Percentiles rank a stretch among this genome's conserved stretches.
Evolutionary conservation across 768 basidiomycete genomes (phyloP).

Genomic region (Trametes gibbosa): DNA sequence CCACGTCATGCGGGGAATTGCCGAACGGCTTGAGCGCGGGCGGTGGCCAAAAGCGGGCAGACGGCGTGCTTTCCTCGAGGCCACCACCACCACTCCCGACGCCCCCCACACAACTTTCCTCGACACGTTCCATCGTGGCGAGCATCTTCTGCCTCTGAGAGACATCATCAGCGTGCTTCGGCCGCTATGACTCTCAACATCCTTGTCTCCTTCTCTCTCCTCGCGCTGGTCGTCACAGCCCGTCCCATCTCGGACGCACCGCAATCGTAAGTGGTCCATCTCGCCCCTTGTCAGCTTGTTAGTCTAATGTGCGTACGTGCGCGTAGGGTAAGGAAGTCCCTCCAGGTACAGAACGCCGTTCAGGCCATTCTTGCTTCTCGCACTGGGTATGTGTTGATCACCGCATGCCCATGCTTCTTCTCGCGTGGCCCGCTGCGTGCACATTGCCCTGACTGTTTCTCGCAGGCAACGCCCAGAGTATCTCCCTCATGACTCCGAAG

Average conservation of each 20-base stretch:
- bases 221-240: slow-evolving; percentile 45
- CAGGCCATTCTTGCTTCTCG: slow-evolving; percentile 38
- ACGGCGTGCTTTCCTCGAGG: slow-evolving; percentile 8
- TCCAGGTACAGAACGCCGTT: slow-evolving; percentile 31
- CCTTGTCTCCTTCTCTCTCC: slow-evolving; percentile 38
- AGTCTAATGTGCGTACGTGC: neutral
- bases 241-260: slow-evolving; percentile 35
- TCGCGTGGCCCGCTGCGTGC: neutral
- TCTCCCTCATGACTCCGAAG: slow-evolving; percentile 18
- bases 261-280: slow-evolving; percentile 28
- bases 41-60: neutral
- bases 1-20: neutral
- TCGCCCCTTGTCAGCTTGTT: neutral
- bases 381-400: slow-evolving; percentile 32
- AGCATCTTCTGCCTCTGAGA: slow-evolving; percentile 3
- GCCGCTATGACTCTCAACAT: slow-evolving; percentile 37
- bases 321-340: slow-evolving; percentile 21
- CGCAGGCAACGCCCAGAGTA: slow-evolving; percentile 20
- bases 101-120: neutral
- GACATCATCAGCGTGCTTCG: neutral
- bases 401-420: neutral
- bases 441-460: neutral
- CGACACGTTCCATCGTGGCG: slow-evolving; percentile 15
- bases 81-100: slow-evolving; percentile 1
- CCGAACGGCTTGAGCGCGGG: neutral